phyloP scores from a whole-genome alignment of 192 early-diverging fungal genomes.

The Dispira parvispora region DNA sequence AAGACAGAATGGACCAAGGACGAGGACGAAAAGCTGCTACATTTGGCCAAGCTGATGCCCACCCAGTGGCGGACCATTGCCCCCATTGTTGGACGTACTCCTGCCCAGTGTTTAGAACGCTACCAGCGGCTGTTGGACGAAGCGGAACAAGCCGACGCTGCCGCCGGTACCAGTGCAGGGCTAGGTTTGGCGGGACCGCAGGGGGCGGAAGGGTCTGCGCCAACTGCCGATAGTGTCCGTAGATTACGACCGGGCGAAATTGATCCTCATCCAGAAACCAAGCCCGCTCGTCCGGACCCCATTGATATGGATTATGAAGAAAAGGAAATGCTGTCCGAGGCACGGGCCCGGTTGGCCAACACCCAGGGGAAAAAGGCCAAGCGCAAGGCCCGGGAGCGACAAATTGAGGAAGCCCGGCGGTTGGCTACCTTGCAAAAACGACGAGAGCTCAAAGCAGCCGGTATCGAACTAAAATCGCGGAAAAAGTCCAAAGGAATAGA shows the following conservation, averaged over 20 bases:
- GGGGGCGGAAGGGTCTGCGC: conserved; percentile 22
- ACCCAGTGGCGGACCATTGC: conserved; percentile 99
- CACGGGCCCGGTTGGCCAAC: conserved; percentile 94
- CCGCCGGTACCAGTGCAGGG: conserved; percentile 22
- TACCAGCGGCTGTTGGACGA: conserved; percentile 93
- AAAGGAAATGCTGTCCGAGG: conserved; percentile 99
- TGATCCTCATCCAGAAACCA: conserved; percentile 91
- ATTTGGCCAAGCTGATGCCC: conserved; percentile 97
- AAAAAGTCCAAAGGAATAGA: conserved; percentile 52
- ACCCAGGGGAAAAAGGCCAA: conserved; percentile 99
- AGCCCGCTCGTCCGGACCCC: conserved; percentile 93
- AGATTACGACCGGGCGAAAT: conserved; percentile 86
- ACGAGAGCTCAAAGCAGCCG: conserved; percentile 91
- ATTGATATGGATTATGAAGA: conserved; percentile 99
- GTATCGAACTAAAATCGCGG: conserved; percentile 72
- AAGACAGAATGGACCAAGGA: conserved; percentile 99
- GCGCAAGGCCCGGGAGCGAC: conserved; percentile 93
- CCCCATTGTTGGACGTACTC: conserved; percentile 90
- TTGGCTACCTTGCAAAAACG: conserved; percentile 82
- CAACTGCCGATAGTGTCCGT: conserved; percentile 44
- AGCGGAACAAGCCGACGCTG: conserved; percentile 71
- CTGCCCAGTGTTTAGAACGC: conserved; percentile 90
- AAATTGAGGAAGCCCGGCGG: conserved; percentile 88
- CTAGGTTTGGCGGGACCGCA: conserved; percentile 43
- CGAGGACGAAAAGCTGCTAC: conserved; percentile 93